Base-by-base conservation (phyloP, 768 basidiomycete species). In the Mycena pura region DNA sequence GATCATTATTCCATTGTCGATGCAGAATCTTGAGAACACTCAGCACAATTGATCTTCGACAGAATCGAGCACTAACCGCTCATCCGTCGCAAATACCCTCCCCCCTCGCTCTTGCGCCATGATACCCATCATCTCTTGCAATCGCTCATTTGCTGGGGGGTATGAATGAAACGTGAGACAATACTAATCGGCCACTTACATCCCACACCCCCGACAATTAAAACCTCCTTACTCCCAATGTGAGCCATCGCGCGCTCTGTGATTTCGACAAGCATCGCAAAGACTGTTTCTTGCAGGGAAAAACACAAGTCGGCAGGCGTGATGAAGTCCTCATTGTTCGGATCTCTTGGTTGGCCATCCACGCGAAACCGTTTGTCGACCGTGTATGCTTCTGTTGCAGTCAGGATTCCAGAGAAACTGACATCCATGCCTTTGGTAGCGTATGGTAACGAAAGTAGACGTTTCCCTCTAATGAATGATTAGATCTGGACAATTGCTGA, bases 1-100 rank as follows among this genome's bases (percentile, higher is more conserved):
- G 54, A 99, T 99, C 97, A 99, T 99, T 67, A 99, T 96, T 1
- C 97, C 97, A 67, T 99, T 99, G 74, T 99, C 97, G 61, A 99
- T 99, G 76, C 97, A 99, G 75, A 96, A 99, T 53, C 96, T 96
- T 68, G 25, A 19, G 4, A 15, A 14, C 34, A 29, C 21, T 66
- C 8, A 50, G 60, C 27, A 31, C 5, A n/a, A 52, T 21, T 22
- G 27, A 49, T 50, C 19, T 29, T 8, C 11, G 38, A n/a, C n/a
- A n/a, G n/a, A n/a, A n/a, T n/a, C n/a, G n/a, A n/a, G 32, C 7
- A 64, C 83, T 51, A 66, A 92, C 96, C 95, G 82, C 75, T 99
- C 96, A 73, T 99, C 96, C 0, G 93, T 99, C 5, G 96, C 95
- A 72, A 97, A 99, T 6, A 99, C 90, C 44, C 82, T 84, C 0